Conservation (phyloP, 345 rosid species). For the Xanthoceras sorbifolium region DNA sequence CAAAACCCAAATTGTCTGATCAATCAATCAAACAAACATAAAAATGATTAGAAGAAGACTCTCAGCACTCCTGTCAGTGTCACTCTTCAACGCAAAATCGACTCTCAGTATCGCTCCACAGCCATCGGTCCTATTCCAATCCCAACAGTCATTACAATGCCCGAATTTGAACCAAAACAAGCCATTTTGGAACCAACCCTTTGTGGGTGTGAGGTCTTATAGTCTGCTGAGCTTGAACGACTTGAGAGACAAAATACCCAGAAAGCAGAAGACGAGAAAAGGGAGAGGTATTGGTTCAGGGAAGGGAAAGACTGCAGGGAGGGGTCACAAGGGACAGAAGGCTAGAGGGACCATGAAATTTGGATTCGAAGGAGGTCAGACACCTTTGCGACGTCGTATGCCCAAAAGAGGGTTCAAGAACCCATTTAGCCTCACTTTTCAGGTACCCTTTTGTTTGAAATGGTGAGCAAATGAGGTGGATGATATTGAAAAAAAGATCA, state of each 20-base stretch:
- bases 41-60: constrained; percentile 60
- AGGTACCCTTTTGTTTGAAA: constrained; percentile 40
- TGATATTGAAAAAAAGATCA: not conserved
- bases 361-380: constrained; percentile 98
- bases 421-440: constrained; percentile 85
- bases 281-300: constrained; percentile 99
- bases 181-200: constrained; percentile 22
- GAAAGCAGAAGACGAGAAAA: constrained; percentile 92
- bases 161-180: constrained; percentile 16
- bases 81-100: constrained; percentile 25
- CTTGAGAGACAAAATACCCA: constrained; percentile 78
- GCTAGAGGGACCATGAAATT: constrained; percentile 84
- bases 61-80: constrained; percentile 44
- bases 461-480: not conserved
- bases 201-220: constrained; percentile 48
- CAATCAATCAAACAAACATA: not conserved
- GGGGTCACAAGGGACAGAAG: constrained; percentile 97
- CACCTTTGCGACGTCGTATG: constrained; percentile 85
- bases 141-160: constrained; percentile 18
- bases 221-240: constrained; percentile 86
- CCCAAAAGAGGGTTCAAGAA: constrained; percentile 96
- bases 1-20: not conserved
- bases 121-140: constrained; percentile 18
- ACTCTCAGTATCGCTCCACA: not conserved
- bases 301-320: constrained; percentile 93